These are phyloP conservation scores for Eragrostis tef DNA, from an alignment of 202 grass and related monocot genomes.

Conservation along the genomic window DNA sequence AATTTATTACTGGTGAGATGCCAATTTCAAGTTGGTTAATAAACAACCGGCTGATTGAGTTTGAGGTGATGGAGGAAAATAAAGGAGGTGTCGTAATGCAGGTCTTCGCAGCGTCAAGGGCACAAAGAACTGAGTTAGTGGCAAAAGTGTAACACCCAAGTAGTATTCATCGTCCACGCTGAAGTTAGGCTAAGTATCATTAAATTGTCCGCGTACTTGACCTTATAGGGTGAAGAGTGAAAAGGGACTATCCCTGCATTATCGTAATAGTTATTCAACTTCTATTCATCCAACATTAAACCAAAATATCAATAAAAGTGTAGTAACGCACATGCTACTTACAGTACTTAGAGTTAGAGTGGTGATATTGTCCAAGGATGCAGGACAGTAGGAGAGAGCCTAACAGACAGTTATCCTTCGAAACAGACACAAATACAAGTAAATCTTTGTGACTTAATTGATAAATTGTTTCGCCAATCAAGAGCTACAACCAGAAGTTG, in stretches of 20 bases:
- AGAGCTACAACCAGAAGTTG: neutral
- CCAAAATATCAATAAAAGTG: constrained; percentile 20
- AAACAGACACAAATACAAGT: constrained; percentile 43
- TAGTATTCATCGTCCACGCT: constrained; percentile 30
- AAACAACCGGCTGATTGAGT: constrained; percentile 42
- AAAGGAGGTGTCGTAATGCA: constrained; percentile 67
- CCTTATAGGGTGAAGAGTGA: constrained; percentile 86
- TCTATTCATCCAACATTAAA: constrained; percentile 35
- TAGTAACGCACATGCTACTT: constrained; percentile 51
- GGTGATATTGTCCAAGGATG: constrained; percentile 60
- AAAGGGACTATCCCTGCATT: constrained; percentile 79
- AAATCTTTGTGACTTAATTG: constrained; percentile 18
- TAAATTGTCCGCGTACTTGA: constrained; percentile 43
- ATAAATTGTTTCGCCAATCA: neutral
- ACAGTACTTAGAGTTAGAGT: constrained; percentile 94
- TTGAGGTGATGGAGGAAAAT: constrained; percentile 56
- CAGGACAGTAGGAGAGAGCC: constrained; percentile 5
- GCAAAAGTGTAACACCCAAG: constrained; percentile 61
- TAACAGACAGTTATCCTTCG: constrained; percentile 66
- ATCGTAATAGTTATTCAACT: constrained; percentile 16
- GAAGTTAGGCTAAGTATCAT: constrained; percentile 33
- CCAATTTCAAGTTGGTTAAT: constrained; percentile 24
- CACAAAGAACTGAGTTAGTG: constrained; percentile 71
- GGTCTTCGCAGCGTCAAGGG: constrained; percentile 56
- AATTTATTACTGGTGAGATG: constrained; percentile 22